Conservation (phyloP, 1,284 basidiomycete species). For the Ceratobasidium theobromae region DNA sequence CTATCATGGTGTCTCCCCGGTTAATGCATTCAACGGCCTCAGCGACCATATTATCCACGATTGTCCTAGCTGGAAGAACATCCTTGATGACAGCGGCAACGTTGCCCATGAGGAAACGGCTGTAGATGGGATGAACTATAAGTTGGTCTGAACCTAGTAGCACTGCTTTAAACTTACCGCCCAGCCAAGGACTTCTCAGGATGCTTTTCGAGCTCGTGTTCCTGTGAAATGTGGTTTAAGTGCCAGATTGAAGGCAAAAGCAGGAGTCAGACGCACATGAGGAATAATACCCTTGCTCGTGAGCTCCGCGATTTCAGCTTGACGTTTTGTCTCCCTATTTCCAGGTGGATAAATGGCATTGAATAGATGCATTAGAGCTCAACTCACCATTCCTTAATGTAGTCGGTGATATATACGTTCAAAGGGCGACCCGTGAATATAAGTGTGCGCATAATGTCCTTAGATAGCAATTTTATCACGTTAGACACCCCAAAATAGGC, state of each 20-base stretch:
- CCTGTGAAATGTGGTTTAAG: neutral
- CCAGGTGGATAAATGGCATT: neutral
- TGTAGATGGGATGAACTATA: neutral
- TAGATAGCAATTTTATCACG: too few relatives aligned
- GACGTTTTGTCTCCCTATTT: constrained; percentile 35
- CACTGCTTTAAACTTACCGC: neutral
- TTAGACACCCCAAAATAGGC: too few relatives aligned
- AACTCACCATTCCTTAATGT: constrained; percentile 72
- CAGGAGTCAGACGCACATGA: constrained; percentile 2
- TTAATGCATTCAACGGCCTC: constrained; percentile 36
- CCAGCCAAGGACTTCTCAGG: constrained; percentile 33
- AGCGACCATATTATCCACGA: constrained; percentile 40
- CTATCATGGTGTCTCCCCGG: constrained; percentile 7
- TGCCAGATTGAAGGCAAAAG: neutral
- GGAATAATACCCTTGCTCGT: constrained; percentile 35
- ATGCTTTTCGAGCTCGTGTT: constrained; percentile 32
- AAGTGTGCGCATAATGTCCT: constrained; percentile 70
- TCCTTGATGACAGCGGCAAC: constrained; percentile 42
- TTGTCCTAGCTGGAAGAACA: constrained; percentile 44
- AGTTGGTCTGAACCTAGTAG: neutral
- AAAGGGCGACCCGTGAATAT: constrained; percentile 89
- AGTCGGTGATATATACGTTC: constrained; percentile 77
- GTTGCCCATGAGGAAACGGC: constrained; percentile 35
- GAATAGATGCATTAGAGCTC: neutral
- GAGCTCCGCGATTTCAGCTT: constrained; percentile 36